Evolutionary conservation across 2,329 filamentous ascomycete genomes (phyloP), one percentile per base, ranked within the genome.

Genomic region (Ophiocordyceps sinensis): DNA sequence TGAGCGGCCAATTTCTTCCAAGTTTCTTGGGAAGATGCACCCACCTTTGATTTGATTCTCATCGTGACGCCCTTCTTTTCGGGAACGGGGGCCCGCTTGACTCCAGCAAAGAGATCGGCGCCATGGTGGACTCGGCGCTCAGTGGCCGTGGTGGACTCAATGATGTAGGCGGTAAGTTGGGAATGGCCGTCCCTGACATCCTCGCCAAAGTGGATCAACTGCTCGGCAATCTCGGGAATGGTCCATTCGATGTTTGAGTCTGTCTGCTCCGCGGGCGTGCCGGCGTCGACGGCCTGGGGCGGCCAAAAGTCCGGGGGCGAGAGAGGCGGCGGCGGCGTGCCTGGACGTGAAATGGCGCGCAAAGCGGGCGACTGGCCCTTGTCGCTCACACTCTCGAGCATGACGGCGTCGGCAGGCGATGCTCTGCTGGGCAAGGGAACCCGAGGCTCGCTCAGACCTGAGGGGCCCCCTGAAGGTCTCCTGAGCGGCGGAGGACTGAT

Each of bases 1-100:
- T 58, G 26, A 56, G 47, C 40, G 35, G 34, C 29, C 32, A 23
- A 17, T 15, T 6, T 12, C 19, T 19, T n/a, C 9, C 8, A 7
- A 13, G 10, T 2, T 2, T 9, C 6, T 17, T 15, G 21, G 31
- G 31, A 7, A 28, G 6, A 34, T n/a, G 9, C 6, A 11, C 58
- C 45, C 47, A 70, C 67, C 64, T 75, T 76, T 42, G 67, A 63
- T 47, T 67, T 71, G 34, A 73, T 60, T 47, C 61, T 65, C 56
- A 75, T 66, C 3, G 61, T 63, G 17, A 61, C 59, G 5, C 53
- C 55, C 38, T 55, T 57, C 15, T 56, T 49, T n/a, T 62, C 58
- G 3, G 60, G 53, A 0, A 56, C 53, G 1, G 63, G 55, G 3
- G 57, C 51, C 17, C 53, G 54, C 14, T 56, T 60, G 45, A 75